Evolutionary conservation across 306 rosid species (phyloP), one percentile per base, ranked within the genome.

Genomic region (Senna tora): DNA sequence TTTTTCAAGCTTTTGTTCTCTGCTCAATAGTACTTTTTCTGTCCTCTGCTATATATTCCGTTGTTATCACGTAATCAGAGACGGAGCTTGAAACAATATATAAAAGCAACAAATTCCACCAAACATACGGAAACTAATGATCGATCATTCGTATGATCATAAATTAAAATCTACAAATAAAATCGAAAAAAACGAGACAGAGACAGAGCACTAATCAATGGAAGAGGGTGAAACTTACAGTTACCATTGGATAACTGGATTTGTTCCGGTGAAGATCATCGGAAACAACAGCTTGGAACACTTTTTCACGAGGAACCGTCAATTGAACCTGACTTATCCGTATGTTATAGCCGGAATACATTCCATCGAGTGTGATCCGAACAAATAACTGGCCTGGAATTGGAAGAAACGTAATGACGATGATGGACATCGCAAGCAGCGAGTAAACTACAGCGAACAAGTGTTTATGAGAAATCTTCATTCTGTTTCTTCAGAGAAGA

Each of bases 1-100:
- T 77, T 30, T 78, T 81, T 81, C 81, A 33, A 73, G 73, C 74
- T 36, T 75, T 50, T 75, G 66, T 70, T 45, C 65, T 47, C 36
- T 73, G 22, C 61, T 73, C 66, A 49, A 50, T 2, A n/a, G n/a
- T n/a, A 6, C 60, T 11, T 8, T 32, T 32, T 62, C 69, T 22
- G 50, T 25, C 63, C 59, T 74, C 82, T 73, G 79, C 69, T 30
- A 58, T 59, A n/a, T 19, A 33, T 59, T 59, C 9, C 46, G 11
- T 59, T 39, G 22, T n/a, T 34, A 59, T 58, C 41, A 1, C 41
- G 16, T 7, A 66, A 28, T 15, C 16, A 45, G 41, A 41, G 34
- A 6, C 34, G 54, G 4, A 22, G 33, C 21, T 42, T 7, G 9
- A 66, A 19, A n/a, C 53, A 33, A 21, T 5, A n/a, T 50, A 11